Evolutionary conservation across 2,329 filamentous ascomycete genomes (phyloP).

Genomic region (Fusarium praegraminearum): DNA sequence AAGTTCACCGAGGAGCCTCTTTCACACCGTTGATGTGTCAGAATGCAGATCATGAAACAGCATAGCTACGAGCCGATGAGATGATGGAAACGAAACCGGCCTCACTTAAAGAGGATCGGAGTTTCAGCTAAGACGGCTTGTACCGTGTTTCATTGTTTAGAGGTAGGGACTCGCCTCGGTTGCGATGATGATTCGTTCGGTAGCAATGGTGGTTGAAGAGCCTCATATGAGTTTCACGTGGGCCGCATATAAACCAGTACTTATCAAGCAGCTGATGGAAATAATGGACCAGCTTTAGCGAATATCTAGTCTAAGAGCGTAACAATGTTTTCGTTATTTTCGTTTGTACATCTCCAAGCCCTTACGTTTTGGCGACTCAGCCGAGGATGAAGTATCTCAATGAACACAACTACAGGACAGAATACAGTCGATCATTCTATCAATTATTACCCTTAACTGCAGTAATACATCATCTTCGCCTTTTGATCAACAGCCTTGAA

Average conservation of each 20-base stretch:
- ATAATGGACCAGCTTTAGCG: background rate
- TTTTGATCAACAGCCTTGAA: background rate
- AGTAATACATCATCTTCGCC: background rate
- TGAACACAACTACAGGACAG: background rate
- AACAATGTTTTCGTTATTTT: background rate
- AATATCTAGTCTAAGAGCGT: background rate
- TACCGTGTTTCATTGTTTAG: background rate
- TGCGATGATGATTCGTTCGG: background rate
- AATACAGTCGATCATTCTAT: background rate
- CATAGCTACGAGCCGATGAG: background rate
- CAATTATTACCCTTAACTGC: background rate
- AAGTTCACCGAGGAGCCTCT: too few species aligned
- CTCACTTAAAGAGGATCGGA: background rate
- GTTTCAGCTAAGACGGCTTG: background rate
- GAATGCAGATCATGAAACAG: conserved; percentile 6
- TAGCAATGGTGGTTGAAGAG: background rate
- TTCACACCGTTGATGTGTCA: background rate
- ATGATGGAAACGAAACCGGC: background rate
- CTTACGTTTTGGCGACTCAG: background rate
- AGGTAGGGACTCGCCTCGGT: background rate
- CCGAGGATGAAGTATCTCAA: background rate
- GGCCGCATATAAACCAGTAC: background rate
- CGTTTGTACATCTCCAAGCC: background rate
- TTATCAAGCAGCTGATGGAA: background rate
- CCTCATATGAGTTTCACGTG: background rate